Base-by-base conservation (phyloP, 1,139 yeast species). In the Debaryomyces nepalensis region DNA sequence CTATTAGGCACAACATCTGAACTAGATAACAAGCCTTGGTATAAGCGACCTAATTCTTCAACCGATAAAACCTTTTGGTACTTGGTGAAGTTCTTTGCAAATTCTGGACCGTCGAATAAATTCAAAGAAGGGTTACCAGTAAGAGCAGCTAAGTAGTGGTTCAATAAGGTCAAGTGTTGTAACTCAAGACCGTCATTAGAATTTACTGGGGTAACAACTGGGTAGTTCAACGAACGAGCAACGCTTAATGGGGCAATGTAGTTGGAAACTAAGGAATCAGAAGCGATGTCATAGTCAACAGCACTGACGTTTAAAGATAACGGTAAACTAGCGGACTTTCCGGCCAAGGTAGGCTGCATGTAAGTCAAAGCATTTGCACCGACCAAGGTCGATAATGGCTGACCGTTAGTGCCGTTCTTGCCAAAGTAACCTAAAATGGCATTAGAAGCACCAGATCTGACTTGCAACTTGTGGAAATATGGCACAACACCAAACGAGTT, bases 391-490 rank as follows among this genome's bases (percentile, higher is more conserved):
- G 78, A 61, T n/a, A 73, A 53, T 2, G 65, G 75, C 44, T 59
- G 68, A 30, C 72, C 75, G 38, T 60, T 54, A 22, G 77, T 59
- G 31, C 73, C 73, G 37, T 71, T 68, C 38, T 54, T 62, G 39
- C 64, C 55, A 51, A 82, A 67, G 66, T 83, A 90, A 19, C 97
- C 98, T 44, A 87, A 70, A 40, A 93, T 73, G 31, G 88, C 79
- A 51, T 82, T 77, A 35, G 93, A 87, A 23, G 97, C 95, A 53
- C 97, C 98, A 2, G 86, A 73, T 61, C 97, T 80, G 37, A 88
- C 79, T 59, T 90, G 90, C 47, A 89, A 75, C 55, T 74, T 71
- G 61, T 76, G 75, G 54, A 79, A 66, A 43, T 70, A 72, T 34
- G 89, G 91, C 41, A 79, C 79, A 32, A 63, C 66, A 12, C 84